Evolutionary conservation across 2,329 filamentous ascomycete species (phyloP).

Genomic region (Phaeosphaeria sp.): DNA sequence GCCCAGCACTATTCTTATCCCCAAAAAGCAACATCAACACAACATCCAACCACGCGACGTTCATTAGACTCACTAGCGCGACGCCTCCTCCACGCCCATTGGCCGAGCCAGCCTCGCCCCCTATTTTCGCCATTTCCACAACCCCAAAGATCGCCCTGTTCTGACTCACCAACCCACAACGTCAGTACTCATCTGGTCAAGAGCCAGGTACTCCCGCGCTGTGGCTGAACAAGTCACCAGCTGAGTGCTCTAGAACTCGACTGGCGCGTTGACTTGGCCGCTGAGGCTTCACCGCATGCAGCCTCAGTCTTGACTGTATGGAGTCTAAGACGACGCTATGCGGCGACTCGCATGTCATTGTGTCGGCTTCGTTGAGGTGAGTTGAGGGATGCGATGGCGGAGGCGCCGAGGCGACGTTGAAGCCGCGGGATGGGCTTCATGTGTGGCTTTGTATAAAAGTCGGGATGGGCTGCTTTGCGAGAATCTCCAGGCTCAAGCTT

Average conservation of each 20-base stretch:
- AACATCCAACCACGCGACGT: neutral
- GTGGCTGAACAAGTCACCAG: neutral
- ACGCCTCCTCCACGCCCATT: neutral
- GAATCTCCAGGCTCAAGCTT: neutral
- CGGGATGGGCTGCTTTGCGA: neutral
- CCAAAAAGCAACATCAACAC: neutral
- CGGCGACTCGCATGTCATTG: neutral
- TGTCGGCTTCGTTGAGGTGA: neutral
- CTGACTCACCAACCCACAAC: neutral
- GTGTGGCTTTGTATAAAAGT: neutral
- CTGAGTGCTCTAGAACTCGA: neutral
- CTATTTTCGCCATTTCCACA: neutral
- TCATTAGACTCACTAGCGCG: neutral
- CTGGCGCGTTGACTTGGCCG: too few relatives aligned
- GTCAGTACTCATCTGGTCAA: neutral
- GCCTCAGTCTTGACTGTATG: neutral
- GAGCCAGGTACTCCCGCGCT: neutral
- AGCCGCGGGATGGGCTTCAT: neutral
- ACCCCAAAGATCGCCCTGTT: neutral
- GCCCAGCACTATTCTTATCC: neutral
- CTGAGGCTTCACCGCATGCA: neutral
- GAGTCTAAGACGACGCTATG: neutral
- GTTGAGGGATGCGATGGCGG: neutral
- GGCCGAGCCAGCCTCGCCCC: neutral
- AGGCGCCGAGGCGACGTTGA: neutral